phyloP scores from a whole-genome alignment of 2,329 filamentous ascomycete species.

The Didymella keratinophila region DNA sequence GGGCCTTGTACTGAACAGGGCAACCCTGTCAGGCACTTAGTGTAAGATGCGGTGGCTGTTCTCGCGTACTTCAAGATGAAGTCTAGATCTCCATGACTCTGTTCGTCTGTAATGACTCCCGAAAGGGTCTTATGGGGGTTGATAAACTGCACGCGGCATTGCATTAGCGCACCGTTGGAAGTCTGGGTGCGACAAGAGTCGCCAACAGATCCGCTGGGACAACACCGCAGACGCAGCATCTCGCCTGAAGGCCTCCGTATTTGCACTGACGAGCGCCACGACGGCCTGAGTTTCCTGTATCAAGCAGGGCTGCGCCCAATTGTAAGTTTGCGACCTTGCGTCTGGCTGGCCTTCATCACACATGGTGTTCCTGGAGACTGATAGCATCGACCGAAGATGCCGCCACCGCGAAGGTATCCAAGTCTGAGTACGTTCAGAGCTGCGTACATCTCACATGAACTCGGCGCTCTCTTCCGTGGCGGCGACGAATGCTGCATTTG shows the following conservation, averaged over 20 bases:
- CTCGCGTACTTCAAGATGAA: neutral
- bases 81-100: too few relatives aligned
- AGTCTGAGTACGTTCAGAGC: conserved; percentile 6
- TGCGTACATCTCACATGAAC: neutral
- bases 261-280: neutral
- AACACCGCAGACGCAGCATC: neutral
- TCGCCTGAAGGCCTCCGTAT: neutral
- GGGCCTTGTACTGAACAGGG: neutral
- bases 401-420: conserved; percentile 2
- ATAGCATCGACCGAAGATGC: neutral
- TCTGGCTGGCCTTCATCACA: neutral
- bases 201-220: neutral
- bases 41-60: too few relatives aligned
- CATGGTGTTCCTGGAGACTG: neutral
- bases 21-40: neutral
- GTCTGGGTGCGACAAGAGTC: neutral
- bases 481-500: conserved; percentile 11
- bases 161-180: neutral
- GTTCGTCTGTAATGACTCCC: neutral
- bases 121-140: neutral
- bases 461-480: neutral
- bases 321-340: neutral
- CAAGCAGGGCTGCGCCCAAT: neutral
- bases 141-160: neutral
- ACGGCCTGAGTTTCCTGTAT: neutral